Conservation (phyloP, 495 filamentous ascomycete species). For the Penicillium paxilli region DNA sequence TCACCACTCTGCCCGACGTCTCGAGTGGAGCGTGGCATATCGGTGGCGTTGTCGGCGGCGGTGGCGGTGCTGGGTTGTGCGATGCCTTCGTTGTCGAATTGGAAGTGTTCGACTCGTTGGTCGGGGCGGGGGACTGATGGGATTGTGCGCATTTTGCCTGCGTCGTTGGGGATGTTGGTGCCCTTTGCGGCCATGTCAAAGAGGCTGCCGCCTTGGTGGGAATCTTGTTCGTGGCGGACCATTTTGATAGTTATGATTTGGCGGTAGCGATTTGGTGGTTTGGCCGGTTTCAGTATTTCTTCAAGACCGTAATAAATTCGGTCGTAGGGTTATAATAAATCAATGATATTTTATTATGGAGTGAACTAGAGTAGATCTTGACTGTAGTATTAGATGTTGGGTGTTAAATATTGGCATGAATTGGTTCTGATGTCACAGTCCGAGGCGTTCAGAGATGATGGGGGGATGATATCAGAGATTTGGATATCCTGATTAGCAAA, state of each 20-base stretch:
- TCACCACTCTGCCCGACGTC: constrained; percentile 50
- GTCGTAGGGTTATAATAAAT: no score
- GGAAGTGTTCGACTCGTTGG: constrained; percentile 37
- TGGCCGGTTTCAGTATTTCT: background rate
- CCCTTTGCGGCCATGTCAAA: constrained; percentile 54
- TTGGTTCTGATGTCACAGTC: constrained; percentile 23
- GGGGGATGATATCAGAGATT: constrained; percentile 25
- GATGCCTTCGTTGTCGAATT: constrained; percentile 32
- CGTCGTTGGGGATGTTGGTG: constrained; percentile 55
- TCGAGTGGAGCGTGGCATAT: constrained; percentile 49
- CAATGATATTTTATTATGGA: no score
- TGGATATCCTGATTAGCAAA: constrained; percentile 6
- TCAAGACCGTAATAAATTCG: background rate
- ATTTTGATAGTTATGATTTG: constrained; percentile 17
- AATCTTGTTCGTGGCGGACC: constrained; percentile 18
- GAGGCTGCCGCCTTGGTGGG: constrained; percentile 36
- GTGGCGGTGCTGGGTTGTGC: constrained; percentile 34
- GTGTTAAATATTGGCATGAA: background rate
- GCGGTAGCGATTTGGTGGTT: background rate
- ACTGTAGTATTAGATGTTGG: no score
- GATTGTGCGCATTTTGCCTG: constrained; percentile 51
- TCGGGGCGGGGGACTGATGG: constrained; percentile 58
- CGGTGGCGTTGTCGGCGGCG: constrained; percentile 53
- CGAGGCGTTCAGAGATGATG: constrained; percentile 19
- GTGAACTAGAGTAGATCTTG: no score